Percentiles rank a stretch among this genome's conserved stretches.
phyloP scores from a whole-genome alignment of 257 asterid genomes.

The Catharanthus roseus region DNA sequence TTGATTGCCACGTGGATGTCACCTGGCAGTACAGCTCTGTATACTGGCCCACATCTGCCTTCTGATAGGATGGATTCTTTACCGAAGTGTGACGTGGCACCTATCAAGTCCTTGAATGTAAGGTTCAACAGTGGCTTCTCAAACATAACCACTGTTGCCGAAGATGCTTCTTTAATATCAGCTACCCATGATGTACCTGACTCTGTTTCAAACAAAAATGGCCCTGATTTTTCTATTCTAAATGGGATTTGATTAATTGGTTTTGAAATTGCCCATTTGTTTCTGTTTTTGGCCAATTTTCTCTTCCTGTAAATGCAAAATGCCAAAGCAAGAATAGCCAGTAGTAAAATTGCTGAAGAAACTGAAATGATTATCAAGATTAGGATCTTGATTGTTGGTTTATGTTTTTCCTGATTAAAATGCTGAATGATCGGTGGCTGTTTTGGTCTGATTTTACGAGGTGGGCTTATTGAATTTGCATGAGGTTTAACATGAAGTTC shows the following conservation, averaged over 20 bases:
- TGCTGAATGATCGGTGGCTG: slow-evolving; percentile 12
- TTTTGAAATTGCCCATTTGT: slow-evolving; percentile 80
- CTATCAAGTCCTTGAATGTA: slow-evolving; percentile 85
- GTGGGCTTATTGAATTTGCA: slow-evolving; percentile 16
- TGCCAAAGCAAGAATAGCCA: slow-evolving; percentile 6
- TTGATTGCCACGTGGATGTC: slow-evolving; percentile 94
- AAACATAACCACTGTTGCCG: slow-evolving; percentile 88
- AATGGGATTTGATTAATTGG: slow-evolving; percentile 71
- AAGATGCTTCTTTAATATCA: slow-evolving; percentile 76
- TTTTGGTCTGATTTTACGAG: slow-evolving; percentile 27
- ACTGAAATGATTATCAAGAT: slow-evolving; percentile 29
- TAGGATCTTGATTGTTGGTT: slow-evolving; percentile 25
- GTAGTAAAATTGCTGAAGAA: slow-evolving; percentile 30
- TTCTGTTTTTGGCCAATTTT: slow-evolving; percentile 32
- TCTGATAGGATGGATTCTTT: slow-evolving; percentile 83
- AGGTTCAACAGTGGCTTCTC: slow-evolving; percentile 95
- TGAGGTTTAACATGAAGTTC: slow-evolving; percentile 32
- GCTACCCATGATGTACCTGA: slow-evolving; percentile 95
- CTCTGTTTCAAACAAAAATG: slow-evolving; percentile 84
- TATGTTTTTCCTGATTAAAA: slow-evolving; percentile 16
- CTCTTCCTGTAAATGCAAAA: slow-evolving; percentile 46
- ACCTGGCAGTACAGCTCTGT: slow-evolving; percentile 89
- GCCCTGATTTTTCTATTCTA: slow-evolving; percentile 75
- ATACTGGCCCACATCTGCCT: slow-evolving; percentile 82
- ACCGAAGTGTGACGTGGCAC: slow-evolving; percentile 88